phyloP scores from a whole-genome alignment of 208 protist genomes.

The Giardia duodenalis region DNA sequence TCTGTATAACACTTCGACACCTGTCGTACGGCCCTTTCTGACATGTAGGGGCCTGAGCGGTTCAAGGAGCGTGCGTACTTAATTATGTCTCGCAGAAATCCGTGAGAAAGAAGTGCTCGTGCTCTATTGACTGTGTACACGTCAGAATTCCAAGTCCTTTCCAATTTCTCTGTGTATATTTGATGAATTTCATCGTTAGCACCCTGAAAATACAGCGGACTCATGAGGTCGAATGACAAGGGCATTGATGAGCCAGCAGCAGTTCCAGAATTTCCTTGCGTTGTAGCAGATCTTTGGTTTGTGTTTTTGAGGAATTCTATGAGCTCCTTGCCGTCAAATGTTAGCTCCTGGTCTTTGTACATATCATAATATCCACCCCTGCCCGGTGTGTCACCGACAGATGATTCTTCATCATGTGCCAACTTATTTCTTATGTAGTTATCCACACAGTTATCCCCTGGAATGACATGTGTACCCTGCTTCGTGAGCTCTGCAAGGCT shows the following conservation, averaged over 20 bases:
- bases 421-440: not conserved
- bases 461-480: too few relatives aligned
- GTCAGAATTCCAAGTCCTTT: not conserved
- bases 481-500: not conserved
- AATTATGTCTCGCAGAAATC: not conserved
- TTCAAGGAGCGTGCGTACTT: not conserved
- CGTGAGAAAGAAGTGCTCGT: not conserved
- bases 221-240: not conserved
- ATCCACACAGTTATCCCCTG: not conserved
- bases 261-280: not conserved
- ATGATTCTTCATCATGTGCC: not conserved
- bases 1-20: not conserved
- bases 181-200: not conserved
- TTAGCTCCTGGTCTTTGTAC: not conserved
- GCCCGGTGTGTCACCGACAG: too few relatives aligned
- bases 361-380: too few relatives aligned
- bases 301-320: not conserved
- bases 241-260: not conserved
- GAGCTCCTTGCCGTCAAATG: not conserved
- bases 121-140: not conserved
- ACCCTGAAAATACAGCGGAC: not conserved
- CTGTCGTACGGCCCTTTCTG: not conserved
- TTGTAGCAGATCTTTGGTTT: not conserved
- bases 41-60: not conserved
- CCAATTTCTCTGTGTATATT: not conserved